Conservation (phyloP, 805 yeast species). For the Peterozyma toletana region DNA sequence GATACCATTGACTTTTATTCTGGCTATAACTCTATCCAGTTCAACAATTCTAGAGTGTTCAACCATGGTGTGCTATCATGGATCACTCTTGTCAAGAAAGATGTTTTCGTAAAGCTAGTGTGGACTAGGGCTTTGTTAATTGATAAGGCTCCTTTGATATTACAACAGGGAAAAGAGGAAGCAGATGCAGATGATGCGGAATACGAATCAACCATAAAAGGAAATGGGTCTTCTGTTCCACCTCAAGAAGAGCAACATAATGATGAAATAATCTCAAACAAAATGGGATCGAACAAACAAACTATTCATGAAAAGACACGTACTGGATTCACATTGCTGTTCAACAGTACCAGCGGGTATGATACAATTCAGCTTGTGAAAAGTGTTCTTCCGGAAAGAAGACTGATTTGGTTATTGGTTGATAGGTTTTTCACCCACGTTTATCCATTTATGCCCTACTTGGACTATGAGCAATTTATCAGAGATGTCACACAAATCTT, state of each 20-base stretch:
- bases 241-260: no score
- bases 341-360: slow-evolving; percentile 13
- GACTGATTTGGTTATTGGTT: slow-evolving; percentile 31
- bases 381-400: slow-evolving; percentile 28
- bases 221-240: no score
- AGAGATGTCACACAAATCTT: slow-evolving; percentile 23
- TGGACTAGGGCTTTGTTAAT: slow-evolving; percentile 17
- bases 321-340: background rate
- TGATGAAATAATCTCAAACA: background rate
- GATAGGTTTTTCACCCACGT: slow-evolving; percentile 33
- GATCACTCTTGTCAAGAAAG: slow-evolving; percentile 40
- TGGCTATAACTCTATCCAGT: slow-evolving; percentile 34
- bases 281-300: background rate
- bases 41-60: slow-evolving; percentile 32
- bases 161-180: background rate
- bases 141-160: slow-evolving; percentile 1
- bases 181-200: slow-evolving; percentile 5
- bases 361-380: slow-evolving; percentile 22
- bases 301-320: background rate
- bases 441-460: slow-evolving; percentile 41
- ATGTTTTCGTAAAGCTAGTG: slow-evolving; percentile 27
- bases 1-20: slow-evolving; percentile 34
- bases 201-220: background rate
- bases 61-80: slow-evolving; percentile 49
- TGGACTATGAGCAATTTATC: slow-evolving; percentile 30